Percentiles rank a stretch among this genome's conserved stretches.
These are phyloP conservation scores for Corrigiola litoralis DNA, from an alignment of 179 eudicot genomes.

Conservation along the genomic window DNA sequence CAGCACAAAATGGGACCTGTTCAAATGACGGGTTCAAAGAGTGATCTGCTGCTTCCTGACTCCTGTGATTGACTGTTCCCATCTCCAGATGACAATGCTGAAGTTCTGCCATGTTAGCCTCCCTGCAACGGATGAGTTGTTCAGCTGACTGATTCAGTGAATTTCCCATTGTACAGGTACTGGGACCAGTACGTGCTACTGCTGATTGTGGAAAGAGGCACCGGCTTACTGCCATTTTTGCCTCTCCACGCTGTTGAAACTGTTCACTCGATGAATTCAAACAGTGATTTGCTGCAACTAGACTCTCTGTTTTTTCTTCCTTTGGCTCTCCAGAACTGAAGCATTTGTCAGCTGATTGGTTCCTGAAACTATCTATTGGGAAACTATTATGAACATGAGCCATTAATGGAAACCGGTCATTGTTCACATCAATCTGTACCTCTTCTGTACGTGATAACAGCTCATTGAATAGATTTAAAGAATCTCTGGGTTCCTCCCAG, in stretches of 20 bases:
- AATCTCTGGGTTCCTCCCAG: conserved; percentile 9
- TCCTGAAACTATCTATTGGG: neutral
- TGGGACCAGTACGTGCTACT: neutral
- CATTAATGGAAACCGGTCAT: neutral
- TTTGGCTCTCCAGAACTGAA: conserved; percentile 5
- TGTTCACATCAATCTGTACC: conserved; percentile 1
- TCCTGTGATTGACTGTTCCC: conserved; percentile 9
- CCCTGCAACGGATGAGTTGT: neutral
- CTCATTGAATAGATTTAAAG: conserved; percentile 14
- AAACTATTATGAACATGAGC: conserved; percentile 2
- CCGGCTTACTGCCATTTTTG: conserved; percentile 9
- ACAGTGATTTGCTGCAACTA: conserved; percentile 3
- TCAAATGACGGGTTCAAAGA: conserved; percentile 15
- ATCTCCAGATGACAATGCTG: conserved; percentile 2
- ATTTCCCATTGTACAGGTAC: neutral
- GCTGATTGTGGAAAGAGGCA: conserved; percentile 17
- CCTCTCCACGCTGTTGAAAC: conserved; percentile 2
- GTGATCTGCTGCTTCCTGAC: conserved; percentile 2
- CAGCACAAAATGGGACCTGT: neutral
- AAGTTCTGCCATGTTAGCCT: conserved; percentile 7
- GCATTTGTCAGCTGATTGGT: neutral
- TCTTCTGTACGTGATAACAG: neutral
- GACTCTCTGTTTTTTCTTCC: conserved; percentile 1
- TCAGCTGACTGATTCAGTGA: conserved; percentile 7
- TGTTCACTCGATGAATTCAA: neutral